A percentile compares a stretch with the other conserved stretches of the same genome.
Evolutionary conservation across 2,329 filamentous ascomycete genomes (phyloP).

Genomic region (Diaporthe vexans): DNA sequence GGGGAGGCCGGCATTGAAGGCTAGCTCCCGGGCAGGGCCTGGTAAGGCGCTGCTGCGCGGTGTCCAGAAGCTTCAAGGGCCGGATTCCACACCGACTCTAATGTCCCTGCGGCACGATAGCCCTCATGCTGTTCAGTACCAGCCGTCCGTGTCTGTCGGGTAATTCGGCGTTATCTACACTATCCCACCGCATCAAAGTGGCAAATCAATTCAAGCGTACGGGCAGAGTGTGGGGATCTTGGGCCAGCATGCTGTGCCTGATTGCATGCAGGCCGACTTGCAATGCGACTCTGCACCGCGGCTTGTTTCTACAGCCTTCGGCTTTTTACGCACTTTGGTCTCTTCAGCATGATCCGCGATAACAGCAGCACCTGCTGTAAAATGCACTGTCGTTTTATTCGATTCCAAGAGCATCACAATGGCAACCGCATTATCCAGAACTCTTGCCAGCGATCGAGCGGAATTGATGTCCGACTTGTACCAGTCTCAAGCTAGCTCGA

Average conservation of each 20-base stretch:
- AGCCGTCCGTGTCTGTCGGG: background rate
- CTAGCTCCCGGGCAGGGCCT: constrained; percentile 23
- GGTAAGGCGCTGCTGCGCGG: constrained; percentile 7
- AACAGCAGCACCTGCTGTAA: background rate
- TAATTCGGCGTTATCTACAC: constrained; percentile 5
- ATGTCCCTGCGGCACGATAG: background rate
- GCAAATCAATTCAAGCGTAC: background rate
- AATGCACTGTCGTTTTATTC: background rate
- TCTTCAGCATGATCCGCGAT: background rate
- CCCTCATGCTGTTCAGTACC: background rate
- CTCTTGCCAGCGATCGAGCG: background rate
- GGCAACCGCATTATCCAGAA: background rate
- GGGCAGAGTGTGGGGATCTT: background rate
- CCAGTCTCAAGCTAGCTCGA: background rate
- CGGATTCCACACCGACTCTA: background rate
- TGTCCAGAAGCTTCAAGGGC: background rate
- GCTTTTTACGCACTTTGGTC: background rate
- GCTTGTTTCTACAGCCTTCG: constrained; percentile 12
- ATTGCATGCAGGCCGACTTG: constrained; percentile 3
- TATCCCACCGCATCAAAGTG: background rate
- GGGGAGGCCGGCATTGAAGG: constrained; percentile 13
- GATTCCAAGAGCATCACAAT: background rate
- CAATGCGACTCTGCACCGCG: constrained; percentile 21
- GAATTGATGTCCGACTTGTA: background rate
- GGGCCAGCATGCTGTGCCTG: constrained; percentile 12